phyloP scores from a whole-genome alignment of 371 early-diverging fungal genomes.

The Coemansia sp. region DNA sequence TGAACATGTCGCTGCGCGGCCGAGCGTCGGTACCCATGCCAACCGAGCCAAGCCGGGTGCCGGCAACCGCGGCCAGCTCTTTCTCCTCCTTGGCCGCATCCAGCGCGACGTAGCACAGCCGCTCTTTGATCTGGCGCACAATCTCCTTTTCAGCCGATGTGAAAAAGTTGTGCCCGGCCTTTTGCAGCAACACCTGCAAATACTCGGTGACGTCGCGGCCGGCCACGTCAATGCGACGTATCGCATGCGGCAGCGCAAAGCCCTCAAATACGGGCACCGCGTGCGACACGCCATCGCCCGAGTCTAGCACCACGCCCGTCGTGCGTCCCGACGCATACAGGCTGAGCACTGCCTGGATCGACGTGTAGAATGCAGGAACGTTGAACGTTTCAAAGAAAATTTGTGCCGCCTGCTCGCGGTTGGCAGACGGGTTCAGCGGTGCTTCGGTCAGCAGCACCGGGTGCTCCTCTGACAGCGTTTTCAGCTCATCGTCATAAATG shows the following conservation, averaged over 20 bases:
- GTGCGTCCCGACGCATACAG: constrained; percentile 94
- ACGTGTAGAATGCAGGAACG: constrained; percentile 90
- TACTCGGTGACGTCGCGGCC: constrained; percentile 93
- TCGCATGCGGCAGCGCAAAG: constrained; percentile 92
- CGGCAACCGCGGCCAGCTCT: constrained; percentile 53
- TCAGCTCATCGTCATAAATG: constrained; percentile 91
- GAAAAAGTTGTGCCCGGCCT: constrained; percentile 81
- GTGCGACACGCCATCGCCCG: constrained; percentile 94
- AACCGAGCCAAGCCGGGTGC: constrained; percentile 19
- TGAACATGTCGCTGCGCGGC: constrained; percentile 67
- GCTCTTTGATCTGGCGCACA: constrained; percentile 93
- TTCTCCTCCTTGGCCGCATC: constrained; percentile 89
- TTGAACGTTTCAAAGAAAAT: constrained; percentile 98
- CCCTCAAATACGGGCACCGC: constrained; percentile 95
- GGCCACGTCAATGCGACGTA: constrained; percentile 88
- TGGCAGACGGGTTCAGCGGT: constrained; percentile 84
- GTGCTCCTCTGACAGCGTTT: constrained; percentile 94
- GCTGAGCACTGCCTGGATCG: constrained; percentile 93
- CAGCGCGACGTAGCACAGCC: constrained; percentile 88
- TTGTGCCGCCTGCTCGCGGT: constrained; percentile 91
- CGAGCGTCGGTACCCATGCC: constrained; percentile 19
- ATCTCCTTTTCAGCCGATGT: constrained; percentile 94
- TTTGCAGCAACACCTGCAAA: constrained; percentile 81
- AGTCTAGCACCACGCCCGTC: constrained; percentile 92
- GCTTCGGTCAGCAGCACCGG: constrained; percentile 95